Conservation (phyloP, 1,284 basidiomycete genomes). For the Tylopilus sp. region DNA sequence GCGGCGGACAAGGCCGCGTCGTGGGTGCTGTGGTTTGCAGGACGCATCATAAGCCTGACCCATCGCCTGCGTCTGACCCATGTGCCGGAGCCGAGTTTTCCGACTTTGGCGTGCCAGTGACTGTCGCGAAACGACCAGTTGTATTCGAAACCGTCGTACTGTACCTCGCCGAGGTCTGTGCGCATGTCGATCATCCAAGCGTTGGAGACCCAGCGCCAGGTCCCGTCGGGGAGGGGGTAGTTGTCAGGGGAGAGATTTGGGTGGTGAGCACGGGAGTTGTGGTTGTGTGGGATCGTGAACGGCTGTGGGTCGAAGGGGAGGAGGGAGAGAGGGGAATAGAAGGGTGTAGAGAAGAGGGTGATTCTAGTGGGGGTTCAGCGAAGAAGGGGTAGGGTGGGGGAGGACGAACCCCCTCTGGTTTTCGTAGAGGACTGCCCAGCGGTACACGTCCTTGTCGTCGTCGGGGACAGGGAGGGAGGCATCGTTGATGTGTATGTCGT, state of each 20-base stretch:
- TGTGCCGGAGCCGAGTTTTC: slow-evolving; percentile 58
- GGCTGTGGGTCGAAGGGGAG: slow-evolving; percentile 73
- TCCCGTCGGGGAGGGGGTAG: slow-evolving; percentile 78
- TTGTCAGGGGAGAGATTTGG: slow-evolving; percentile 56
- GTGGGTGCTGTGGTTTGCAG: slow-evolving; percentile 34
- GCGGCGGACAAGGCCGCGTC: not conserved
- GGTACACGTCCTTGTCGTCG: slow-evolving; percentile 52
- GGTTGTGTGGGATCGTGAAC: slow-evolving; percentile 60
- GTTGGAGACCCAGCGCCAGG: slow-evolving; percentile 76
- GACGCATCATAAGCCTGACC: slow-evolving; percentile 78
- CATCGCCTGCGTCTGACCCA: slow-evolving; percentile 75
- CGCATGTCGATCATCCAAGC: slow-evolving; percentile 87
- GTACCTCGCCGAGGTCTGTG: slow-evolving; percentile 64
- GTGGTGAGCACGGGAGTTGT: slow-evolving; percentile 42
- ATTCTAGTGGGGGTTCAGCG: slow-evolving; percentile 42
- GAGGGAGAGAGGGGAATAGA: slow-evolving; percentile 69
- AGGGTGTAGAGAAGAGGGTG: slow-evolving; percentile 69
- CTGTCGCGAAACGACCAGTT: slow-evolving; percentile 69
- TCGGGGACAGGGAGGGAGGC: slow-evolving; percentile 29
- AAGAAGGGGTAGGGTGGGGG: not conserved
- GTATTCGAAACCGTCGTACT: slow-evolving; percentile 82
- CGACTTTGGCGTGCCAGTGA: slow-evolving; percentile 63
- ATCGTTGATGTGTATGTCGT: slow-evolving; percentile 40
- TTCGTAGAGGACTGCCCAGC: slow-evolving; percentile 75
- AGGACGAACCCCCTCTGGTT: slow-evolving; percentile 72